phyloP scores from a whole-genome alignment of 1,284 basidiomycete genomes.

The Rhodotorula sp. region DNA sequence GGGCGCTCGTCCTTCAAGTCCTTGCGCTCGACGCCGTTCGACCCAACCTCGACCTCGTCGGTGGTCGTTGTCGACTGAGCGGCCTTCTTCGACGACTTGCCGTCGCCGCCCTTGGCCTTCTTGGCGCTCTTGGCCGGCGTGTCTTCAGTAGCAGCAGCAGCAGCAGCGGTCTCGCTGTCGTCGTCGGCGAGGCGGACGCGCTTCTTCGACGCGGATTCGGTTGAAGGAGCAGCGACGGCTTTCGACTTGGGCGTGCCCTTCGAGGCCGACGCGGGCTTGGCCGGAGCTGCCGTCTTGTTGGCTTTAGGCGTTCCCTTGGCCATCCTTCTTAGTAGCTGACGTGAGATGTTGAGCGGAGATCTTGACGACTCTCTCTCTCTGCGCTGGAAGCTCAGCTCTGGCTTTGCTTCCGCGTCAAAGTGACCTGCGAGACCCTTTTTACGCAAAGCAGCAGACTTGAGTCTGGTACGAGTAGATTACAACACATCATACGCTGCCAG shows the following conservation, averaged over 20 bases:
- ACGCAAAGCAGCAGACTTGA: too few species aligned
- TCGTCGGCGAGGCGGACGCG: constrained; percentile 35
- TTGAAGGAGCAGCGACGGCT: constrained; percentile 6
- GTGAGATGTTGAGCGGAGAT: too few species aligned
- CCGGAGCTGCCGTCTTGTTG: constrained; percentile 13
- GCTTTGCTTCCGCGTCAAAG: too few species aligned
- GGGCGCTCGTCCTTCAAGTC: constrained; percentile 30
- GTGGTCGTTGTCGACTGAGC: not conserved
- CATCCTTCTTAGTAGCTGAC: too few species aligned
- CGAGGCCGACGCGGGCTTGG: constrained; percentile 13
- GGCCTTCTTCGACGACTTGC: not conserved
- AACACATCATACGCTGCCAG: too few species aligned
- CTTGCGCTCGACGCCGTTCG: constrained; percentile 24
- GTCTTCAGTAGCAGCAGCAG: not conserved
- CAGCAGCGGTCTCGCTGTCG: not conserved
- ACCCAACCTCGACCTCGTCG: constrained; percentile 12
- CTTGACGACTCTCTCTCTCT: too few species aligned
- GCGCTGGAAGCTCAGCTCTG: too few species aligned
- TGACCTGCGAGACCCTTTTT: too few species aligned
- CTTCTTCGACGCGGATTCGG: constrained; percentile 24
- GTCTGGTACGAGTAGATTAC: too few species aligned
- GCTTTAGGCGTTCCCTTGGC: constrained; percentile 21
- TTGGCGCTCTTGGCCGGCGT: constrained; percentile 26
- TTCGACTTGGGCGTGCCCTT: constrained; percentile 20
- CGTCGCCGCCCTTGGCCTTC: constrained; percentile 15